Evolutionary conservation across 805 yeast genomes (phyloP).

Genomic region (Saturnispora quitensis): DNA sequence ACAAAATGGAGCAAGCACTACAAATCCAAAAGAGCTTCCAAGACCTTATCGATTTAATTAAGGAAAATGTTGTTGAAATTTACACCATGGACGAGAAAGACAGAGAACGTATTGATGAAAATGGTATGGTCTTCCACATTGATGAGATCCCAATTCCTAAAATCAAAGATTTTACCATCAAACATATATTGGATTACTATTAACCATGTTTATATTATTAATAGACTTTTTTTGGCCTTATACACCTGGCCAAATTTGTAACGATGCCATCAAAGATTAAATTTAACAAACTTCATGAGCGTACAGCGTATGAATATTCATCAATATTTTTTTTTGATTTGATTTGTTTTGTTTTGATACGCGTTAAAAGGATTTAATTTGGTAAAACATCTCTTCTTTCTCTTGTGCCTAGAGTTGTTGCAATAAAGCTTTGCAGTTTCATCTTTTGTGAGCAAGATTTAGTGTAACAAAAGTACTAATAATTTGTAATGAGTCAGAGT

Average conservation of each 20-base stretch:
- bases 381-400: not conserved
- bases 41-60: conserved; percentile 46
- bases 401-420: not conserved
- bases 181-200: conserved; percentile 50
- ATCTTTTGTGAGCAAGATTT: not conserved
- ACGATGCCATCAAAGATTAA: not conserved
- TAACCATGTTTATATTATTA: not conserved
- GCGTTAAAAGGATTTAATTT: not conserved
- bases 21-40: conserved; percentile 63
- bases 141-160: conserved; percentile 69
- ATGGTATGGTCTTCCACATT: conserved; percentile 71
- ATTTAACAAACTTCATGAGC: not conserved
- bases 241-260: not conserved
- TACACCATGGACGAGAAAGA: conserved; percentile 77
- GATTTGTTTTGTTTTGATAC: not conserved
- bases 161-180: conserved; percentile 53
- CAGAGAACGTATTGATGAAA: conserved; percentile 80
- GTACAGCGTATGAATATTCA: not conserved
- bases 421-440: not conserved
- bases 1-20: conserved; percentile 69
- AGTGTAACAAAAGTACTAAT: not conserved
- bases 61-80: conserved; percentile 62
- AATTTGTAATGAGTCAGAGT: conserved; percentile 2
- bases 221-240: not conserved
- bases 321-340: not conserved